A percentile compares a stretch with the other conserved stretches of the same genome.
phyloP scores from a whole-genome alignment of 2,329 filamentous ascomycete genomes.

The Claviceps spartinae region DNA sequence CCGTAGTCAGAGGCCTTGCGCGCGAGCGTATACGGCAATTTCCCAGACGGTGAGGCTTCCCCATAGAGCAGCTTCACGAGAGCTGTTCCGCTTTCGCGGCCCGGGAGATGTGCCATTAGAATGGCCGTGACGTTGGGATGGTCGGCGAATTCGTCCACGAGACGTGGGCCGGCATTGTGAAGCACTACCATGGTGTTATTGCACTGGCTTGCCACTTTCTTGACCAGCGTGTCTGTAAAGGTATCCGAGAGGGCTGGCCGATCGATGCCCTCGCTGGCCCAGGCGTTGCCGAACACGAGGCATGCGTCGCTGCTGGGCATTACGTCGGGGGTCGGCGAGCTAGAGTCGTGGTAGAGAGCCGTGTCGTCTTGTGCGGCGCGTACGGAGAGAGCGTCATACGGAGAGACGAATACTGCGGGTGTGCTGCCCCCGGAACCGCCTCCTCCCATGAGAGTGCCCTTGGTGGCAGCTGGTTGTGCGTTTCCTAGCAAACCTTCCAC shows the following conservation, averaged over 20 bases:
- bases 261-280: slow-evolving; percentile 60
- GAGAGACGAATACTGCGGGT: slow-evolving; percentile 34
- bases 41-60: slow-evolving; percentile 40
- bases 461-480: slow-evolving; percentile 19
- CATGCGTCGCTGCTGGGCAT: slow-evolving; percentile 47
- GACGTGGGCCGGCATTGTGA: slow-evolving; percentile 48
- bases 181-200: slow-evolving; percentile 50
- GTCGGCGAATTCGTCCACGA: slow-evolving; percentile 48
- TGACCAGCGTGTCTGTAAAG: slow-evolving; percentile 44
- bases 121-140: slow-evolving; percentile 51
- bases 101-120: slow-evolving; percentile 50
- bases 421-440: slow-evolving; percentile 36
- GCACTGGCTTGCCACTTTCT: slow-evolving; percentile 43
- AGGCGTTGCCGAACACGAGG: slow-evolving; percentile 52
- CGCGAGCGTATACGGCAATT: slow-evolving; percentile 49
- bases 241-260: slow-evolving; percentile 50
- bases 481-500: slow-evolving; percentile 13
- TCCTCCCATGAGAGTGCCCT: slow-evolving; percentile 28
- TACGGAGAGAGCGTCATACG: slow-evolving; percentile 28
- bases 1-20: slow-evolving; percentile 43
- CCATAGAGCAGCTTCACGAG: slow-evolving; percentile 45
- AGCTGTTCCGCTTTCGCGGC: slow-evolving; percentile 46
- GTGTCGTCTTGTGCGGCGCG: slow-evolving; percentile 42
- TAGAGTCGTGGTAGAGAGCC: slow-evolving; percentile 46
- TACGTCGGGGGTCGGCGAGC: slow-evolving; percentile 32